Conservation (phyloP, 306 rosid species). For the Vigna radiata region DNA sequence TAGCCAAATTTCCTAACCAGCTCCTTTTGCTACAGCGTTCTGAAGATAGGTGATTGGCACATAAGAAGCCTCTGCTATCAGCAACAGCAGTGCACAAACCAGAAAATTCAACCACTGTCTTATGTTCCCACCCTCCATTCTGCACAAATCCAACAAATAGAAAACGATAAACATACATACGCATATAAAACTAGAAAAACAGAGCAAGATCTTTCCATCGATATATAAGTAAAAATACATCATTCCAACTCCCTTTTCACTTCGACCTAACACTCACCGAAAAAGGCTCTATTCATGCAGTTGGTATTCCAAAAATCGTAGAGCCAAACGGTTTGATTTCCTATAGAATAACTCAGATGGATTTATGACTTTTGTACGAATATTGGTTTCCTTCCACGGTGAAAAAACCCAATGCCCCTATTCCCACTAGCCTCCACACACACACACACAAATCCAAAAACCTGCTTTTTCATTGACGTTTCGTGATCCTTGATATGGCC, state of each 20-base stretch:
- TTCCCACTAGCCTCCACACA: conserved; percentile 16
- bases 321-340: neutral
- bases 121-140: conserved; percentile 62
- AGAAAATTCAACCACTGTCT: conserved; percentile 59
- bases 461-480: neutral
- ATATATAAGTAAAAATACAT: neutral
- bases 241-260: neutral
- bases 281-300: neutral
- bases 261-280: conserved; percentile 1
- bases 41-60: conserved; percentile 73
- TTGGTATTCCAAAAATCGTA: conserved; percentile 23
- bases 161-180: neutral
- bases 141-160: conserved; percentile 48
- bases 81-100: conserved; percentile 49
- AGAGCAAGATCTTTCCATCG: conserved; percentile 21
- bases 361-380: neutral
- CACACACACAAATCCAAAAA: conserved; percentile 19
- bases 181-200: neutral
- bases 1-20: conserved; percentile 63
- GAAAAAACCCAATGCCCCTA: conserved; percentile 18
- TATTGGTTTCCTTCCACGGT: conserved; percentile 8
- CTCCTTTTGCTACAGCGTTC: conserved; percentile 81
- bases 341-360: neutral
- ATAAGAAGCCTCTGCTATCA: conserved; percentile 58
- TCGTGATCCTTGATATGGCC: neutral